Percentiles rank a stretch among this genome's conserved stretches.
Conservation (phyloP, 306 rosid genomes). For the Ormosia semicastrata region DNA sequence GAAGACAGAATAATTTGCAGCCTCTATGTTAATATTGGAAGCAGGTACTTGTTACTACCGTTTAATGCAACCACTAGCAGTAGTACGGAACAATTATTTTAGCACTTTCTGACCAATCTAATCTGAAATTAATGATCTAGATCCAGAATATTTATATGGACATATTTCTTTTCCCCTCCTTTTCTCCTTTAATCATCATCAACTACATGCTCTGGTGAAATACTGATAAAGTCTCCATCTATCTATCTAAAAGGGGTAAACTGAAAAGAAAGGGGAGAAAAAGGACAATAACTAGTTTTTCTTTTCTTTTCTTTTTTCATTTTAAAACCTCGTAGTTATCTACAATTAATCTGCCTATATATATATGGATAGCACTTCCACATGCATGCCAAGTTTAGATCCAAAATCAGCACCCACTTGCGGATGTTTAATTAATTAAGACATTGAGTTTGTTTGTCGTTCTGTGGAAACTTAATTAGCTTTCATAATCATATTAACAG, state of each 20-base stretch:
- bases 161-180: not conserved
- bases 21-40: conserved; percentile 88
- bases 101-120: conserved; percentile 19
- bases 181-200: not conserved
- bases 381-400: conserved; percentile 55
- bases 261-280: not conserved
- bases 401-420: conserved; percentile 31
- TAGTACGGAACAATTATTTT: conserved; percentile 12
- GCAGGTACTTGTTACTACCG: conserved; percentile 55
- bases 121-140: not conserved
- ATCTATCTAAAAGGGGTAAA: conserved; percentile 31
- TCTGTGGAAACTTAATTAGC: conserved; percentile 13
- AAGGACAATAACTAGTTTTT: not conserved
- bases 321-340: not conserved
- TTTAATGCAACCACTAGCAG: not conserved
- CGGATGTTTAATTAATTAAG: conserved; percentile 5
- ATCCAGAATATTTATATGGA: not conserved
- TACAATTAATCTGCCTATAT: conserved; percentile 33
- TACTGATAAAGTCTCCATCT: conserved; percentile 8
- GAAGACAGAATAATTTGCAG: conserved; percentile 91
- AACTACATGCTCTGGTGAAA: not conserved
- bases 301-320: not conserved
- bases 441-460: not conserved
- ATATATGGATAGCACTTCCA: conserved; percentile 25
- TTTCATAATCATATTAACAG: conserved; percentile 35